A percentile compares a stretch with the other conserved stretches of the same genome.
phyloP scores from a whole-genome alignment of 179 eudicot species.

The Carnegiea gigantea region DNA sequence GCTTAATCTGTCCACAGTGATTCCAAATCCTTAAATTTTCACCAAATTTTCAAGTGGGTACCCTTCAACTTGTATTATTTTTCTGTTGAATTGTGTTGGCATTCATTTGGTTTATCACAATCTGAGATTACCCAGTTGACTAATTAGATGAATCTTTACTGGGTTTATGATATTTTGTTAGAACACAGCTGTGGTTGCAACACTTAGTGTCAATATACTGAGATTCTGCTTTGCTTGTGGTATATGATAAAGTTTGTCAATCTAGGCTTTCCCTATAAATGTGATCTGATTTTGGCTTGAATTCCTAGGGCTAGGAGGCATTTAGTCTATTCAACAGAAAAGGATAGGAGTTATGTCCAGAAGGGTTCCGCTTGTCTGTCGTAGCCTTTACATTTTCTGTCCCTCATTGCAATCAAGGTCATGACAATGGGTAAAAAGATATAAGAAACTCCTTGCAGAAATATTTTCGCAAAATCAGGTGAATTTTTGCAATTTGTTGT shows the following conservation, averaged over 20 bases:
- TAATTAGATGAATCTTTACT: constrained; percentile 17
- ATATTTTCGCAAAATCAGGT: constrained; percentile 89
- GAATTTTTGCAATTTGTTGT: background rate
- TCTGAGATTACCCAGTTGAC: constrained; percentile 19
- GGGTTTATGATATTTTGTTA: constrained; percentile 8
- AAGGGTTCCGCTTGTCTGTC: constrained; percentile 79
- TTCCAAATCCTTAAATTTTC: constrained; percentile 9
- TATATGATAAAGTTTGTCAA: background rate
- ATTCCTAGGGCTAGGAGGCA: constrained; percentile 17
- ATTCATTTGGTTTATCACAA: no score
- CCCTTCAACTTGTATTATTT: background rate
- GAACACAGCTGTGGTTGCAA: constrained; percentile 6
- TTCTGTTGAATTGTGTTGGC: constrained; percentile 4
- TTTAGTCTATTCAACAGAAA: constrained; percentile 13
- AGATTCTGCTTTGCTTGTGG: background rate
- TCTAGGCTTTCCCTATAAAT: background rate
- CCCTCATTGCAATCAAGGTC: constrained; percentile 87
- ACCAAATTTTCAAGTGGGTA: constrained; percentile 24
- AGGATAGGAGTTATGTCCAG: constrained; percentile 93
- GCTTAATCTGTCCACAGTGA: constrained; percentile 19
- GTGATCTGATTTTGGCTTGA: background rate
- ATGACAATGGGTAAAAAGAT: constrained; percentile 60
- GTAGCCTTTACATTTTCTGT: constrained; percentile 77
- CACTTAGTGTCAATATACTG: background rate
- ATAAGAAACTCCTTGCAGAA: constrained; percentile 51